These are phyloP conservation scores for Myochromella boudieri DNA, from an alignment of 768 basidiomycete species.

Conservation along the genomic window DNA sequence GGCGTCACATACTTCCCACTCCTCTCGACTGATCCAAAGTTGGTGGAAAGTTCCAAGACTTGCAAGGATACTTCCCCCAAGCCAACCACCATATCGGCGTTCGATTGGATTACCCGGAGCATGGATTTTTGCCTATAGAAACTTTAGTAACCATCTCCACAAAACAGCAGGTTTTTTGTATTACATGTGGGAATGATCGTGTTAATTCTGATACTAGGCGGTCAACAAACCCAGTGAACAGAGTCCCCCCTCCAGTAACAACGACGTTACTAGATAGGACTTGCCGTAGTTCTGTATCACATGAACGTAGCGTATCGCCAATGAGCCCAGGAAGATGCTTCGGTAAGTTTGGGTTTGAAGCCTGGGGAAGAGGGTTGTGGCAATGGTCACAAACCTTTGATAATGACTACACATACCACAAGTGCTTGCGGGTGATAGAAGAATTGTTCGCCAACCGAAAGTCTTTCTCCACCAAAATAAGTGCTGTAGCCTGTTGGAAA, in stretches of 20 bases:
- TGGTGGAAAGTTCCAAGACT: constrained; percentile 98
- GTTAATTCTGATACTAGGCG: constrained; percentile 76
- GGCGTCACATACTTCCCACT: constrained; percentile 72
- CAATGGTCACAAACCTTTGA: not conserved
- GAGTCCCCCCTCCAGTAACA: constrained; percentile 90
- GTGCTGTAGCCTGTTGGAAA: constrained; percentile 93
- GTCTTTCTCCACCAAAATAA: constrained; percentile 81
- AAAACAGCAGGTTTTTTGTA: constrained; percentile 1
- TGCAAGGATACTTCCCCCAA: constrained; percentile 93
- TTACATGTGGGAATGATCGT: constrained; percentile 25
- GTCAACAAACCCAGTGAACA: constrained; percentile 84
- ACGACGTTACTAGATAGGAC: constrained; percentile 92
- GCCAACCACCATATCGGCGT: constrained; percentile 89
- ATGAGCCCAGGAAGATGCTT: constrained; percentile 79
- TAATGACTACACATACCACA: constrained; percentile 36
- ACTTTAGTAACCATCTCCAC: not conserved
- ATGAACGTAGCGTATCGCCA: constrained; percentile 73
- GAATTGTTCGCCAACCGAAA: constrained; percentile 83
- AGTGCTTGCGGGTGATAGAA: constrained; percentile 71
- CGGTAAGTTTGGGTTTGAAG: constrained; percentile 65
- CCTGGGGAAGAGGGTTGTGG: constrained; percentile 25
- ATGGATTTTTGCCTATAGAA: constrained; percentile 78
- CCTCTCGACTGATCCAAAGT: constrained; percentile 91
- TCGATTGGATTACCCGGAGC: constrained; percentile 90
- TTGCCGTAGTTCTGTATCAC: constrained; percentile 90